phyloP scores from a whole-genome alignment of 208 protist genomes.

The Trypanosoma brucei region DNA sequence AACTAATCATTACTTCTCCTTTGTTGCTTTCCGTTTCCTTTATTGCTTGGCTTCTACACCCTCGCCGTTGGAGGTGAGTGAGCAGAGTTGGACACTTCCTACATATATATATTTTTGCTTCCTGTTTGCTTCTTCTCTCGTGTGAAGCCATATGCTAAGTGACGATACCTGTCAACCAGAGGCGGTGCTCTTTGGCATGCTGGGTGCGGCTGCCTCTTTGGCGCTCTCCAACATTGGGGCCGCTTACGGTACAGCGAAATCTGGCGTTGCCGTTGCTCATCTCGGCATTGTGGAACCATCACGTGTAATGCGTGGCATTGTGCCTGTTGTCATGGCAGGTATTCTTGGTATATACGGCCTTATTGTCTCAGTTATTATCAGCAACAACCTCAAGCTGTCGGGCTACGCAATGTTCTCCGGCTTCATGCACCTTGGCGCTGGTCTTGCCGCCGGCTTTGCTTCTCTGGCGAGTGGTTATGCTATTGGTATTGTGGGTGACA shows the following conservation, averaged over 20 bases:
- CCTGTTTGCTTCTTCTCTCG: not conserved
- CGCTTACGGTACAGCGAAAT: constrained; percentile 98
- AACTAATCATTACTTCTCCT: too few species aligned
- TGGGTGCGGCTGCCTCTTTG: constrained; percentile 89
- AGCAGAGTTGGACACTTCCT: too few species aligned
- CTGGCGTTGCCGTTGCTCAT: constrained; percentile 93
- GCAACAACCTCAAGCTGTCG: constrained; percentile 76
- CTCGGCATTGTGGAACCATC: constrained; percentile 94
- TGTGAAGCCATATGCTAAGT: not conserved
- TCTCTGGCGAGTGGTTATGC: constrained; percentile 96
- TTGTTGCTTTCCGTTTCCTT: too few species aligned
- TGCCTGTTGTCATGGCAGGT: constrained; percentile 94
- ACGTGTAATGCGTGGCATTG: constrained; percentile 92
- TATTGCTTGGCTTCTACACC: too few species aligned
- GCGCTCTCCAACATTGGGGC: constrained; percentile 92
- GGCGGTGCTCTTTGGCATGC: constrained; percentile 93
- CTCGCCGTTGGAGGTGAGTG: too few species aligned
- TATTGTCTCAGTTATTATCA: constrained; percentile 85
- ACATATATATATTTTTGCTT: too few species aligned
- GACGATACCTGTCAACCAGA: constrained; percentile 41
- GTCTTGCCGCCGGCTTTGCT: constrained; percentile 93
- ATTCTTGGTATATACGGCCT: constrained; percentile 87
- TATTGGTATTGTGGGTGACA: constrained; percentile 99
- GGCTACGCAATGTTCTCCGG: constrained; percentile 73
- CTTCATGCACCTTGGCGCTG: constrained; percentile 96